Base-by-base conservation (phyloP, 2,329 filamentous ascomycete genomes). In the Talaromyces atroroseus region DNA sequence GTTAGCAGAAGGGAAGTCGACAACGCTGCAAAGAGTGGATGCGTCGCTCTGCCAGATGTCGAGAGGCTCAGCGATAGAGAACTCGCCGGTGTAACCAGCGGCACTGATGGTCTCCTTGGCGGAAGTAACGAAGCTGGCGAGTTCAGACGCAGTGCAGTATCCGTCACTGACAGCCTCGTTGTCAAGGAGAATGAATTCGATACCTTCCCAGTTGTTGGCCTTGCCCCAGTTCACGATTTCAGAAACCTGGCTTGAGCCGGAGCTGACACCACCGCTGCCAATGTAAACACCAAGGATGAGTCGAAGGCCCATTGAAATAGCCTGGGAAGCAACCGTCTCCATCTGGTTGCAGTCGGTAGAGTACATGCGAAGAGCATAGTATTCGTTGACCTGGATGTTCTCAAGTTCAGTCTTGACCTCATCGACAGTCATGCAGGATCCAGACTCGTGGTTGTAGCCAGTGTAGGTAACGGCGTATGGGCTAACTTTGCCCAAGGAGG, bases 261-360 rank as follows among this genome's bases (percentile, higher is more conserved):
- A 83, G 57, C 81, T 77, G 67, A 85, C 72, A 58, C 79, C 80
- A 50, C 70, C 78, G 62, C 75, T 77, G 75, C 87, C 85, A 72
- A 96, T 87, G 80, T 87, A 96, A 78, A 97, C 82, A 72, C 92
- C 92, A 59, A 95, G 76, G 73, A 96, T 92, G 74, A 96, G 78
- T 72, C 87, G 86, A 59, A 96, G 69, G 59, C 87, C 86, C 72
- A 86, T 70, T 65, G 82, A 73, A 66, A 81, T 74, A 75, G 82
- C 85, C 58, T 89, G 88, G 45, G 76, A 74, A 61, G 89, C 89
- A 58, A 96, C 86, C 74, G 83, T 86, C 70, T 85, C 75, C 59
- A 95, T 87, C 55, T 87, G 87, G 74, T 82, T 80, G 81, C 92
- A 97, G 82, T 96, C 92, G 64, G 91, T 92, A 62, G 87, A 90